A percentile compares a stretch with the other conserved stretches of the same genome.
Evolutionary conservation across 352 stramenopile species (phyloP).

Genomic region (Pythium brassicae): DNA sequence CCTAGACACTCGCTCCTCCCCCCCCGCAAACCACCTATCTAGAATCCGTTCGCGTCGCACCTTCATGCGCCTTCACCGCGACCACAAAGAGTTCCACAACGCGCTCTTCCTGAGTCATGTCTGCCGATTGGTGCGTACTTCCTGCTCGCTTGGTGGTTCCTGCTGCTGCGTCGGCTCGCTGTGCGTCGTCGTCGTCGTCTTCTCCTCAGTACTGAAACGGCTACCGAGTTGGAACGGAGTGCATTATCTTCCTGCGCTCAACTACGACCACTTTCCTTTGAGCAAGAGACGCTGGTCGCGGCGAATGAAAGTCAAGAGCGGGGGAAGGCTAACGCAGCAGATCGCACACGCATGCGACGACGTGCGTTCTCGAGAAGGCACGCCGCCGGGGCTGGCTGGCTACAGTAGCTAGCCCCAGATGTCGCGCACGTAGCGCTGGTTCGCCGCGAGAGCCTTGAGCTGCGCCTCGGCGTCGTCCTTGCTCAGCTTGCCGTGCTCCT

Average conservation of each 20-base stretch:
- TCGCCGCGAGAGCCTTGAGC: slow-evolving; percentile 51
- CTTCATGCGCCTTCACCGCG: slow-evolving; percentile 22
- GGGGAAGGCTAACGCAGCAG: no score
- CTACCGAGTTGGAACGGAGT: no score
- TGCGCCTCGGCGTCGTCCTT: slow-evolving; percentile 56
- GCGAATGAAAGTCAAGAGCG: no score
- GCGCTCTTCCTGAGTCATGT: slow-evolving; percentile 11
- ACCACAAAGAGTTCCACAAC: slow-evolving; percentile 46
- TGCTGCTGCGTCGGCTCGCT: no score
- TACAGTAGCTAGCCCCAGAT: slow-evolving; percentile 77
- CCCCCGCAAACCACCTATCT: neutral
- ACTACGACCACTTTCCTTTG: no score
- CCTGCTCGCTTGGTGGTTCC: neutral
- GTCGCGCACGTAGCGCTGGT: slow-evolving; percentile 85
- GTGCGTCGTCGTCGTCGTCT: no score
- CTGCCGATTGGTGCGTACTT: neutral
- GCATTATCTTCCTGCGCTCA: no score
- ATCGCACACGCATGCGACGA: no score
- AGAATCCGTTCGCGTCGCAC: slow-evolving; percentile 7
- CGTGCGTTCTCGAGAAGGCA: slow-evolving; percentile 1
- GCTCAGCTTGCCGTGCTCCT: slow-evolving; percentile 48
- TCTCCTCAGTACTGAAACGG: no score
- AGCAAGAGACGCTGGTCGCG: no score
- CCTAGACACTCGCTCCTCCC: no score
- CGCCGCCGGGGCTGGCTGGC: neutral